Percentiles rank a stretch among this genome's conserved stretches.
phyloP scores from a whole-genome alignment of 2,329 filamentous ascomycete genomes.

The Pseudovirgaria hyperparasitica region DNA sequence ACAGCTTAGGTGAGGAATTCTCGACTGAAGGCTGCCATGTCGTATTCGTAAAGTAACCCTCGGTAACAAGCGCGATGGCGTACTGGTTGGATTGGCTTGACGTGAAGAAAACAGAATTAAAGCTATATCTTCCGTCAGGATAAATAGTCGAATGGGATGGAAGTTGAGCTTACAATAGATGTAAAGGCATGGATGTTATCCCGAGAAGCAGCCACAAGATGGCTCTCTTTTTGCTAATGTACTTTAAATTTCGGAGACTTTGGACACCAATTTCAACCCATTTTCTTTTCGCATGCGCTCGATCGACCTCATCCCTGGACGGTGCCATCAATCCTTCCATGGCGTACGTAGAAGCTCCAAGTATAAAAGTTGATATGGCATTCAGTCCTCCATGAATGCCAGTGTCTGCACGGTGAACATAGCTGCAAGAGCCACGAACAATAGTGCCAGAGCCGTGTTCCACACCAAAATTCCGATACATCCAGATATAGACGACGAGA shows the following conservation, averaged over 20 bases:
- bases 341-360: constrained; percentile 12
- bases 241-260: constrained; percentile 7
- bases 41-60: constrained; percentile 4
- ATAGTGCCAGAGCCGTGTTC: too few relatives aligned
- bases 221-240: constrained; percentile 6
- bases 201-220: constrained; percentile 7
- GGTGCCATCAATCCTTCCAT: constrained; percentile 16
- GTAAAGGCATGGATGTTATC: constrained; percentile 8
- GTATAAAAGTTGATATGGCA: constrained; percentile 10
- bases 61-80: constrained; percentile 8
- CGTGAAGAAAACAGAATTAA: constrained; percentile 10
- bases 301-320: constrained; percentile 11
- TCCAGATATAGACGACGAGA: constrained; percentile 7
- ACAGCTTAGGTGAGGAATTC: constrained; percentile 7
- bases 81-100: constrained; percentile 10
- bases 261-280: constrained; percentile 11
- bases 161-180: constrained; percentile 10
- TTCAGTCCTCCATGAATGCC: too few relatives aligned
- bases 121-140: constrained; percentile 3
- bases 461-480: constrained; percentile 2
- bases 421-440: too few relatives aligned
- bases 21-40: constrained; percentile 5
- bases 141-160: not conserved
- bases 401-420: too few relatives aligned
- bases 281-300: constrained; percentile 7